Evolutionary conservation across 2,329 filamentous ascomycete species (phyloP), one percentile per base, ranked within the genome.

Genomic region (Thermothelomyces thermophilus): DNA sequence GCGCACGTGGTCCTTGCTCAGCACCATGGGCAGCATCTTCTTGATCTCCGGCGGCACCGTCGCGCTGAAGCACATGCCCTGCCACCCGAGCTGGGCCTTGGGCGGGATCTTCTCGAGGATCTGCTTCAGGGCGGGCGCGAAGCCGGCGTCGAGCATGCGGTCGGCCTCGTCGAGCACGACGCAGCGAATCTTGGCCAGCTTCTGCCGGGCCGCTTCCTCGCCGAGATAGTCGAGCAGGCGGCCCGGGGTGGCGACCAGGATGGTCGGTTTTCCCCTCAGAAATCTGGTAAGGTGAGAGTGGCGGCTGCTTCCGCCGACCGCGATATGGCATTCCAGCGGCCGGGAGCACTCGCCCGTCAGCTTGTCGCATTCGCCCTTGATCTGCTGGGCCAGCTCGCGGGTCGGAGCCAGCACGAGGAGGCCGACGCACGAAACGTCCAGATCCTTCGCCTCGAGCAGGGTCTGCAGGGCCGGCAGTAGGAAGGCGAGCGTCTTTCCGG

Each of bases 131-230:
- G 85, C 82, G 2, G 82, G 81, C n/a, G 87, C 82, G 63, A 95
- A 95, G 58, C 91, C 88, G 64, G 90, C 82, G 63, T 94, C 88
- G 3, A 94, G 78, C 34, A 94, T 77, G 31, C 87, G 74, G 62
- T 93, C 87, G 24, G 87, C 87, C 70, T 91, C 87, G 58, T 91
- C 87, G 64, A 93, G 83, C 16, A 93, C 86, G 3, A 93, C 72
- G 54, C 86, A 90, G 63, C 90, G 86, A 33, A 94, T 68, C 33
- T 75, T 70, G 41, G 80, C 75, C 47, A 94, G 73, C 58, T 82
- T 84, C 56, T 82, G 77, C 9, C 83, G 66, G 4, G 84, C 79
- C 54, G 80, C 83, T 10, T 80, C 80, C 56, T 85, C 83, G 9
- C 84, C 80, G 41, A 94, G 72, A 61, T 93, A 87, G 64, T 94